phyloP scores from a whole-genome alignment of 441 rosid species.

The Euphorbia schlechtendalii region DNA sequence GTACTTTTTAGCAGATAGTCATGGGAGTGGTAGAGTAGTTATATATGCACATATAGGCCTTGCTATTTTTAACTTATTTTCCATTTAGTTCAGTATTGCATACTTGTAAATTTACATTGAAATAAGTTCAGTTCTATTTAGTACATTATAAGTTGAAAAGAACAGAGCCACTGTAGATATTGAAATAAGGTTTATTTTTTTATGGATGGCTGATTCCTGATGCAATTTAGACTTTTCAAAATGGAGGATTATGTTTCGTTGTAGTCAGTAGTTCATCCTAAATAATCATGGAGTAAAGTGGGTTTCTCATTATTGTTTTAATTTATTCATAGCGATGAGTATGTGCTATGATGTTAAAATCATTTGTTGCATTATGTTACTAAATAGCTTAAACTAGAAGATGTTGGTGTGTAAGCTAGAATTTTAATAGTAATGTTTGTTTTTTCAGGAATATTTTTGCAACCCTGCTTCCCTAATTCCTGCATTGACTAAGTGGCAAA shows the following conservation, averaged over 20 bases:
- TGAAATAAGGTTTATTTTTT: not conserved
- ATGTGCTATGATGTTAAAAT: not conserved
- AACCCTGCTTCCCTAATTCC: conserved; percentile 71
- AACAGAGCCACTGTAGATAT: too few species aligned
- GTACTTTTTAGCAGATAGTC: not conserved
- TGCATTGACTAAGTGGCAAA: conserved; percentile 87
- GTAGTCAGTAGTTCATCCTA: not conserved
- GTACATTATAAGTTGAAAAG: too few species aligned
- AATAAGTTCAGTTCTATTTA: too few species aligned
- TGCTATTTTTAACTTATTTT: too few species aligned
- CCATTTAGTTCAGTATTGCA: too few species aligned
- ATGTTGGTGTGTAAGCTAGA: not conserved
- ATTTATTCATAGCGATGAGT: not conserved
- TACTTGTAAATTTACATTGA: too few species aligned
- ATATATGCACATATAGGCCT: not conserved
- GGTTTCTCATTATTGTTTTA: not conserved
- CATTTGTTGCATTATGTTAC: not conserved
- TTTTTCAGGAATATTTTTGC: conserved; percentile 79
- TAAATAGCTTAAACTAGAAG: not conserved
- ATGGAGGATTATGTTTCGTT: not conserved
- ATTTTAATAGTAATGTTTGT: conserved; percentile 16
- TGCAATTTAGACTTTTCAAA: not conserved
- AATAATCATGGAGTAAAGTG: not conserved
- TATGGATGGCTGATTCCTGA: not conserved
- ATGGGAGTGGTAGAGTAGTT: not conserved